These are phyloP conservation scores for Acer negundo DNA, from an alignment of 345 rosid genomes.

Conservation along the genomic window DNA sequence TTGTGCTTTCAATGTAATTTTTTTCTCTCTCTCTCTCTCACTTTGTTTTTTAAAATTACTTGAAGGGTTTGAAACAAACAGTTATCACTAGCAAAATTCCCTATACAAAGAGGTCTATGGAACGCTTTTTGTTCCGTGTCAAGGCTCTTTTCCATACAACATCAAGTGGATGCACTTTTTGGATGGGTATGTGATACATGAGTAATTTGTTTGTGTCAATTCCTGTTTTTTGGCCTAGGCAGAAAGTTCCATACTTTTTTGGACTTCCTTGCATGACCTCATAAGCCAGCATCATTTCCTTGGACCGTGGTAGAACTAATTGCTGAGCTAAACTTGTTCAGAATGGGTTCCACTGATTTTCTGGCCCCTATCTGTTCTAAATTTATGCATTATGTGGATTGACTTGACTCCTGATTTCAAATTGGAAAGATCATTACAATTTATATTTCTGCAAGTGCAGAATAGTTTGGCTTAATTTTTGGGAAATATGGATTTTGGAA, in stretches of 20 bases:
- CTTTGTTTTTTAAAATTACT: background rate
- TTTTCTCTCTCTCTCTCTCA: slow-evolving; percentile 13
- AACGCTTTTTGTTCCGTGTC: slow-evolving; percentile 78
- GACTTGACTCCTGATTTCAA: background rate
- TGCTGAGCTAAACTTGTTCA: background rate
- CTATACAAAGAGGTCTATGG: slow-evolving; percentile 75
- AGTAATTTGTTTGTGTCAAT: background rate
- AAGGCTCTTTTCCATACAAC: slow-evolving; percentile 80
- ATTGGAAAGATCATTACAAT: background rate
- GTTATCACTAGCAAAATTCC: slow-evolving; percentile 77
- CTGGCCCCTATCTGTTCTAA: background rate
- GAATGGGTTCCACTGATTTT: background rate
- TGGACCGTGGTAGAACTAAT: background rate
- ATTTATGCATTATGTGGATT: background rate
- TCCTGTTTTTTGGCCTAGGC: background rate
- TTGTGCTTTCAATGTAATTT: slow-evolving; percentile 10
- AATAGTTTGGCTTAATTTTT: background rate
- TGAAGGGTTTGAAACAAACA: slow-evolving; percentile 75
- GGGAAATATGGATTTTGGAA: background rate
- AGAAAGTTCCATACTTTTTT: background rate
- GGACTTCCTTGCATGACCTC: background rate
- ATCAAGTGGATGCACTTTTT: slow-evolving; percentile 70
- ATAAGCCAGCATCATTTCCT: background rate
- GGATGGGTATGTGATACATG: slow-evolving; percentile 67
- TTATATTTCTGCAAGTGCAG: background rate